Base-by-base conservation (phyloP, 2,329 filamentous ascomycete genomes). In the Pestalotiopsis sp. region DNA sequence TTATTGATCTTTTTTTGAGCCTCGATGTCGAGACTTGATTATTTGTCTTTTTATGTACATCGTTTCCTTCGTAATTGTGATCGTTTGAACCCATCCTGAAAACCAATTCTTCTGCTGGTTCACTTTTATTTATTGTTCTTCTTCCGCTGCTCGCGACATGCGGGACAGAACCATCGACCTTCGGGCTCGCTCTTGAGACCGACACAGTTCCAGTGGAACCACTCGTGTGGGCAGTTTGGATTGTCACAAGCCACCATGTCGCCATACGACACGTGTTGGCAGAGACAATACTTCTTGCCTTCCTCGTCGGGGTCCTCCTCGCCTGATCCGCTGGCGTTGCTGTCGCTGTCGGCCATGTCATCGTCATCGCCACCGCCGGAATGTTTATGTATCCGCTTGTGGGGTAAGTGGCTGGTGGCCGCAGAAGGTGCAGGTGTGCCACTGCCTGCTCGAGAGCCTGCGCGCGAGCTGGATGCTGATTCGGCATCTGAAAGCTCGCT, bases 191-290 rank as follows among this genome's bases (percentile, higher is more conserved):
- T 90, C 79, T 90, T 91, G 40, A 92, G 83, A 23, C 89, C 89
- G 64, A 92, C 90, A 74, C 90, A 92, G 58, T 84, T 90, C 92
- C 93, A 96, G 81, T 96, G 93, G 79, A 96, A 96, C 93, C 93
- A 96, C 81, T 96, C 93, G 76, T 89, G 93, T 61, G 90, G 90
- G 80, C 93, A 96, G 72, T 91, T 87, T 68, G 92, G 90, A 79
- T 95, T 95, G 83, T 96, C 93, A 82, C 93, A 96, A 38, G 92
- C 93, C 71, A 96, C 93, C 93, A 96, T 96, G 76, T 95, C 92
- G 70, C 93, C 93, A 76, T 93, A 94, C 79, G 92, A 94, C 72
- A 95, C 91, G 74, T 92, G 92, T 78, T 95, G 91, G 79, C 93
- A 96, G 38, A 91, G 86, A 81, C 93, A 96, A 81, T 96, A 96